phyloP scores from a whole-genome alignment of 257 asterid genomes.

The Scutellaria minor region DNA sequence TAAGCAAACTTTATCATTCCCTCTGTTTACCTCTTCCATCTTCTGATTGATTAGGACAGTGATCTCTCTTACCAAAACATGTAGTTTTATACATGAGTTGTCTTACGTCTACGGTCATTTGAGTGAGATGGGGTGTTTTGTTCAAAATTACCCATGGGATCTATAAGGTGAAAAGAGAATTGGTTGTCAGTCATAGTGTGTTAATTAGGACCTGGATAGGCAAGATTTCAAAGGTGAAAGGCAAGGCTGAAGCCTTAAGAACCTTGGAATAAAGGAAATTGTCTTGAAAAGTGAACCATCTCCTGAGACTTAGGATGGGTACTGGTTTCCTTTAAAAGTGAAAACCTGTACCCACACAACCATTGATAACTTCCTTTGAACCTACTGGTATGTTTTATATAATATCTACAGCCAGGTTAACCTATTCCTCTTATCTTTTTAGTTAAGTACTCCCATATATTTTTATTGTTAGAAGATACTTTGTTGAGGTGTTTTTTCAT shows the following conservation, averaged over 20 bases:
- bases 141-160: neutral
- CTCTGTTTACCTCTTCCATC: neutral
- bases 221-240: neutral
- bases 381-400: no score
- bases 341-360: no score
- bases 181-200: neutral
- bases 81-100: neutral
- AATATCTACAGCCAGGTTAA: no score
- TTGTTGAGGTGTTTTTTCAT: no score
- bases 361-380: no score
- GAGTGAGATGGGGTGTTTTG: neutral
- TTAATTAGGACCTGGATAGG: neutral
- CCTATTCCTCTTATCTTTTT: no score
- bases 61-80: neutral
- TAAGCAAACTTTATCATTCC: conserved; percentile 33
- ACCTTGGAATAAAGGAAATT: neutral
- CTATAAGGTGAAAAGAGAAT: neutral
- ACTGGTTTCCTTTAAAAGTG: no score
- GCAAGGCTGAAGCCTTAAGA: neutral
- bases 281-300: neutral
- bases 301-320: neutral
- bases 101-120: neutral
- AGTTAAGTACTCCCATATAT: no score
- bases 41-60: neutral
- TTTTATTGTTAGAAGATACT: no score